Evolutionary conservation across 75 land plant species (phyloP), one percentile per base, ranked within the genome.

Genomic region (Pseudotsuga menziesii): DNA sequence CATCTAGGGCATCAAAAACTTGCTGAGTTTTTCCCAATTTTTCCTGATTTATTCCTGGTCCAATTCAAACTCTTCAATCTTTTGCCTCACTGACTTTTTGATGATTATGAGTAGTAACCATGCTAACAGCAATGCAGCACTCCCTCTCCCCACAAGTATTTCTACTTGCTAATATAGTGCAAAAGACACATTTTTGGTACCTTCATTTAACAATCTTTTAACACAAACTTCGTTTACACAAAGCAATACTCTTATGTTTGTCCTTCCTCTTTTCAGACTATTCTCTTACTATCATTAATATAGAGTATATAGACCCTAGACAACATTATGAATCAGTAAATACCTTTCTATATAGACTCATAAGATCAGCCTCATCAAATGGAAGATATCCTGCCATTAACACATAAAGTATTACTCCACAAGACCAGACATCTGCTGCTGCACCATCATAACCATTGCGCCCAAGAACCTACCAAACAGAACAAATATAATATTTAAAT

Each of bases 401-500:
- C 71, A 91, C 95, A 87, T 77, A 93, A 26, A 93, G 86, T 60
- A 93, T 87, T 6, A 93, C 93, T 17, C 95, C 95, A 81, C 93
- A 93, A 25, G 95, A 93, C 95, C 95, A 93, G 8, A 93, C 69
- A 91, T 93, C 95, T 32, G 95, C 93, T 71, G 91, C 86, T 19
- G 91, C 87, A 84, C 95, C 95, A 85, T 89, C 91, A 91, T 93
- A 93, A 59, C 95, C 95, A 23, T 85, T 76, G 58, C 83, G 27
- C 52, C 89, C 72, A 23, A 93, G 72, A 13, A 93, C 93, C 93
- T 92, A 73, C 11, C 19, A 78, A 74, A 69, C n/a, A 44, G 13
- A 69, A 44, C 20, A 12, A 69, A 41, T 7, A 69, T 5, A 41
- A 16, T 39, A 44, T 20, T 69, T 8, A 20, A 25, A 39, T 7